Evolutionary conservation across 257 asterid species (phyloP).

Genomic region (Petunia secreta): DNA sequence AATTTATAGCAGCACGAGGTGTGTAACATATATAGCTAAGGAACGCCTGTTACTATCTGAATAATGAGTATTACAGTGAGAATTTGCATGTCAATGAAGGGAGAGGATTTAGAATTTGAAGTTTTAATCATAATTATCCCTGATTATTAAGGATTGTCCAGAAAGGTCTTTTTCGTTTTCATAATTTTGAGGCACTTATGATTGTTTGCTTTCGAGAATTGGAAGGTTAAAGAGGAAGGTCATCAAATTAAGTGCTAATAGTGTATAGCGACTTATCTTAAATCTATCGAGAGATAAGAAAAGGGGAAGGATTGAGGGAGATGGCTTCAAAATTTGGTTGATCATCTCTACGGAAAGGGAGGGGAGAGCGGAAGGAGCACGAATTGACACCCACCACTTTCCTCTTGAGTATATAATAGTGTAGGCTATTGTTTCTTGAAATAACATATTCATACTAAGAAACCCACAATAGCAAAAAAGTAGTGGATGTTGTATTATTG

Average conservation of each 20-base stretch:
- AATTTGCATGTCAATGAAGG: neutral
- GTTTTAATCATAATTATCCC: neutral
- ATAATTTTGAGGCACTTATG: constrained; percentile 16
- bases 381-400: neutral
- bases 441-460: neutral
- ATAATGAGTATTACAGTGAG: neutral
- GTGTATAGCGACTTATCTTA: neutral
- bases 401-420: neutral
- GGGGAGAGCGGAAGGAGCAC: neutral
- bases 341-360: constrained; percentile 2
- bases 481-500: neutral
- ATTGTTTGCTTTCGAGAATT: neutral
- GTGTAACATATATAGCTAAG: neutral
- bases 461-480: neutral
- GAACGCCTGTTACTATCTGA: neutral
- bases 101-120: neutral
- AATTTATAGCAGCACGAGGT: neutral
- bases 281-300: neutral
- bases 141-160: neutral
- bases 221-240: neutral
- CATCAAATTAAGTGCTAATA: neutral
- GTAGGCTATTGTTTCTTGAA: neutral
- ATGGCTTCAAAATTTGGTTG: neutral
- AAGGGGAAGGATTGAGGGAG: constrained; percentile 1
- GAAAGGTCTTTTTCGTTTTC: constrained; percentile 5